Percentiles rank a stretch among this genome's conserved stretches.
phyloP scores from a whole-genome alignment of 1,284 basidiomycete species.

The Rhodofomes roseus region DNA sequence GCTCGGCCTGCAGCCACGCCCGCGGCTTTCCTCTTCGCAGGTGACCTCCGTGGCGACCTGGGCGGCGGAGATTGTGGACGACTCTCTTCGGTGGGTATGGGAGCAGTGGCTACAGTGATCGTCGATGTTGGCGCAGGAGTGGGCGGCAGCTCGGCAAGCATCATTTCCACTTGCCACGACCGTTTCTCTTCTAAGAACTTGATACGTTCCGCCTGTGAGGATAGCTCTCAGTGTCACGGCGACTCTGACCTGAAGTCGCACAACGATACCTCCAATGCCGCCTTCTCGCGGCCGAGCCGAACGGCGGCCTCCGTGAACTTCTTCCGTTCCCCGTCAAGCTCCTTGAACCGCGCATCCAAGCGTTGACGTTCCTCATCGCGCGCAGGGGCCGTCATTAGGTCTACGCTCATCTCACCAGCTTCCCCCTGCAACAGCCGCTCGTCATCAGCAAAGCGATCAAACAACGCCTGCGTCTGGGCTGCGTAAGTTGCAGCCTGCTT shows the following conservation, averaged over 20 bases:
- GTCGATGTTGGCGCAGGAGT: slow-evolving; percentile 30
- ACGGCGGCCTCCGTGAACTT: slow-evolving; percentile 64
- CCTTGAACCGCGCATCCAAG: slow-evolving; percentile 44
- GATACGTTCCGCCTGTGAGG: slow-evolving; percentile 52
- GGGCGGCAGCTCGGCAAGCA: slow-evolving; percentile 55
- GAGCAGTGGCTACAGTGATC: not conserved
- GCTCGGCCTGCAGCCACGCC: slow-evolving; percentile 37
- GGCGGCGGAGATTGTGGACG: slow-evolving; percentile 11
- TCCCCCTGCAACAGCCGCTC: slow-evolving; percentile 22
- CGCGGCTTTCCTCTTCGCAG: slow-evolving; percentile 25
- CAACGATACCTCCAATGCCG: slow-evolving; percentile 58
- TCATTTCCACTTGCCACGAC: slow-evolving; percentile 57
- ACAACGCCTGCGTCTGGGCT: slow-evolving; percentile 39
- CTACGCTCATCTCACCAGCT: slow-evolving; percentile 40
- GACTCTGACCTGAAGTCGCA: not conserved
- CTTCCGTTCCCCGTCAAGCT: slow-evolving; percentile 66
- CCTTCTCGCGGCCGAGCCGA: slow-evolving; percentile 62
- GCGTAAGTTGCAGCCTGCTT: slow-evolving; percentile 35
- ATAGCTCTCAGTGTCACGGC: not conserved
- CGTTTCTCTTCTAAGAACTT: slow-evolving; percentile 66
- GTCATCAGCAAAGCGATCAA: slow-evolving; percentile 47
- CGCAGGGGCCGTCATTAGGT: slow-evolving; percentile 48
- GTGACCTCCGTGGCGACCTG: slow-evolving; percentile 39
- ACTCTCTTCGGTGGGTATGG: not conserved
- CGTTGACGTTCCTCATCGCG: slow-evolving; percentile 50